Percentiles rank a stretch among this genome's conserved stretches.
phyloP scores from a whole-genome alignment of 768 basidiomycete species.

The Polyporus arcularius region DNA sequence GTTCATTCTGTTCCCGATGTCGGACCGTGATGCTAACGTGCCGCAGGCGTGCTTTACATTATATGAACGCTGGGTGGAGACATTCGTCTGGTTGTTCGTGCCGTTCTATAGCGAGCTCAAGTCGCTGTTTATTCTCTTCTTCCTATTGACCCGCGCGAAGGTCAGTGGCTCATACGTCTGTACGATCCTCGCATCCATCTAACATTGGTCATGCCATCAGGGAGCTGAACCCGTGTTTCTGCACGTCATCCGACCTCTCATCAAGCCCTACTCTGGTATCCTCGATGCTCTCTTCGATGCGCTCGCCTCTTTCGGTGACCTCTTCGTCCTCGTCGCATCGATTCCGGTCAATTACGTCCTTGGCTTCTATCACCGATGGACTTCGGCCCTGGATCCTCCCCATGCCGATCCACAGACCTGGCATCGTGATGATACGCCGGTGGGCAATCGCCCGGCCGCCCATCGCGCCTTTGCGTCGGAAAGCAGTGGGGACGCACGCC shows the following conservation, averaged over 20 bases:
- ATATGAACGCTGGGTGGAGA: constrained; percentile 70
- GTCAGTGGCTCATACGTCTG: constrained; percentile 36
- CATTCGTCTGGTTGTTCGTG: constrained; percentile 65
- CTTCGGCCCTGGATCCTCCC: constrained; percentile 13
- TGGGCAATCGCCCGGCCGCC: constrained; percentile 6
- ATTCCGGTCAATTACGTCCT: constrained; percentile 41
- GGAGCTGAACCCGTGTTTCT: constrained; percentile 86
- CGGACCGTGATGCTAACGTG: not conserved
- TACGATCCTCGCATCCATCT: not conserved
- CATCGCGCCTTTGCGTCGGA: constrained; percentile 15
- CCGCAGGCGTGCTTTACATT: constrained; percentile 63
- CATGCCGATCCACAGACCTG: constrained; percentile 6
- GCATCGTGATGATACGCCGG: constrained; percentile 9
- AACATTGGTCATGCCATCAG: constrained; percentile 37
- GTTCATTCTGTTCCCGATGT: constrained; percentile 20
- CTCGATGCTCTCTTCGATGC: constrained; percentile 68
- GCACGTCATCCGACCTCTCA: constrained; percentile 74
- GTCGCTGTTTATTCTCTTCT: constrained; percentile 68
- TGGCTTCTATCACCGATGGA: constrained; percentile 33
- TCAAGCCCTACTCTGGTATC: constrained; percentile 71
- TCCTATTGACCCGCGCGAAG: constrained; percentile 73
- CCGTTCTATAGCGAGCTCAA: constrained; percentile 89
- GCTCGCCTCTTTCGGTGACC: constrained; percentile 62
- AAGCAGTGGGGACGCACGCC: constrained; percentile 6
- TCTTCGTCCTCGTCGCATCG: constrained; percentile 46